A percentile compares a stretch with the other conserved stretches of the same genome.
Conservation (phyloP, 768 basidiomycete species). For the Dacryopinax primogenitus region DNA sequence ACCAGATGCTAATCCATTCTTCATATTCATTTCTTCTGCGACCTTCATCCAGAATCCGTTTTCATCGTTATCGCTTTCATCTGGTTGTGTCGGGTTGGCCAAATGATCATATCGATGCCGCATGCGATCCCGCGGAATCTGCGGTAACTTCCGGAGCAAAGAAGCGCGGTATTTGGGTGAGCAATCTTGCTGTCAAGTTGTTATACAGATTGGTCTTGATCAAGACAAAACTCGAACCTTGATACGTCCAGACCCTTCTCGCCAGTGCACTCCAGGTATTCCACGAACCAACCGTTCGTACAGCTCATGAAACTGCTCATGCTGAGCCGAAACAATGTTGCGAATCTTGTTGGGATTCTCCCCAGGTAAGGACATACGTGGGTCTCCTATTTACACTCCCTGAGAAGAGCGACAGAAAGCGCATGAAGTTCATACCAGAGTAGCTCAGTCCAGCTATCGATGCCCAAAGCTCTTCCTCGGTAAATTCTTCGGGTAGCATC, state of each 20-base stretch:
- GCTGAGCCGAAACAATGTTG: slow-evolving; percentile 80
- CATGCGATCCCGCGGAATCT: slow-evolving; percentile 46
- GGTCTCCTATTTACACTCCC: slow-evolving; percentile 45
- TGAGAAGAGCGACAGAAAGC: not conserved
- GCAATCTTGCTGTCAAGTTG: slow-evolving; percentile 48
- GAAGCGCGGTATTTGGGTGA: slow-evolving; percentile 52
- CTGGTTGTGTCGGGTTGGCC: slow-evolving; percentile 22
- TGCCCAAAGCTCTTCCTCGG: slow-evolving; percentile 70
- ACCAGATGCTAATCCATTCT: slow-evolving; percentile 43
- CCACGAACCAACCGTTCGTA: slow-evolving; percentile 70
- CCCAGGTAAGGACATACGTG: slow-evolving; percentile 76
- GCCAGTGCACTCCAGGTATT: slow-evolving; percentile 71
- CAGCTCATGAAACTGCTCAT: slow-evolving; percentile 70
- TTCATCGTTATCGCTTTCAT: slow-evolving; percentile 48
- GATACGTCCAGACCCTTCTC: slow-evolving; percentile 35
- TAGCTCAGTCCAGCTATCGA: slow-evolving; percentile 80
- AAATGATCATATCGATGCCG: slow-evolving; percentile 37
- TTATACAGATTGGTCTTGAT: not conserved
- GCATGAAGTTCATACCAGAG: slow-evolving; percentile 21
- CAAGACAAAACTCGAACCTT: slow-evolving; percentile 23
- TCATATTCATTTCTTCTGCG: slow-evolving; percentile 49
- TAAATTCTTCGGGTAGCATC: slow-evolving; percentile 68
- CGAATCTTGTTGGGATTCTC: slow-evolving; percentile 91
- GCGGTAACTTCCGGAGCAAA: slow-evolving; percentile 68
- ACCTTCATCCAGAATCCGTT: slow-evolving; percentile 60